These are phyloP conservation scores for Hyaloscypha hepaticicola DNA, from an alignment of 495 filamentous ascomycete species.

Conservation along the genomic window DNA sequence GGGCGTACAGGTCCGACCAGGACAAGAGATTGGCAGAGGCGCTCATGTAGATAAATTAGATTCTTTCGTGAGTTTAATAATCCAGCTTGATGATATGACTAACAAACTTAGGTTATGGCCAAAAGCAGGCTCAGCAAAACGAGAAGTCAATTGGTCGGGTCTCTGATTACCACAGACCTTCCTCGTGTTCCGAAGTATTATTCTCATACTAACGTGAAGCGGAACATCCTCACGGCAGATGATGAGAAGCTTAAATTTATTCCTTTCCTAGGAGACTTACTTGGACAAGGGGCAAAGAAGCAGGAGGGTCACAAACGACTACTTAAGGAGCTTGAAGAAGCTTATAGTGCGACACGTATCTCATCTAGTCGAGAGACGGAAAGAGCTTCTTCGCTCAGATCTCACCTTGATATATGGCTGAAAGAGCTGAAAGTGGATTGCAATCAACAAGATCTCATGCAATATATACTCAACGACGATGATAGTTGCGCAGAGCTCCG, in stretches of 20 bases:
- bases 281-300: slow-evolving; percentile 1
- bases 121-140: background rate
- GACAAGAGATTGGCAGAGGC: background rate
- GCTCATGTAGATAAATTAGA: background rate
- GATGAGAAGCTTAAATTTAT: slow-evolving; percentile 28
- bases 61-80: background rate
- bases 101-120: background rate
- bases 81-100: background rate
- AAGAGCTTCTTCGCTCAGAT: background rate
- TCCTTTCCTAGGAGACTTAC: slow-evolving; percentile 23
- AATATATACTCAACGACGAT: slow-evolving; percentile 14
- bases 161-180: background rate
- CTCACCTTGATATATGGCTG: slow-evolving; percentile 23
- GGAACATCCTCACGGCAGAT: slow-evolving; percentile 29
- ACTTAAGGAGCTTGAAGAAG: slow-evolving; percentile 23
- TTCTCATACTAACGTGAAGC: slow-evolving; percentile 22
- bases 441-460: slow-evolving; percentile 15
- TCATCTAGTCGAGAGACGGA: slow-evolving; percentile 20
- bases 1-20: background rate
- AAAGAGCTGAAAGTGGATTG: slow-evolving; percentile 19
- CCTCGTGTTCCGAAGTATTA: slow-evolving; percentile 27
- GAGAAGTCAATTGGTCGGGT: slow-evolving; percentile 3
- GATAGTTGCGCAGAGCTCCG: background rate
- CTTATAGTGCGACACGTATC: slow-evolving; percentile 5
- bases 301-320: slow-evolving; percentile 5